Evolutionary conservation across 2,329 filamentous ascomycete species (phyloP), one percentile per base, ranked within the genome.

Genomic region (Pseudogymnoascus sp.): DNA sequence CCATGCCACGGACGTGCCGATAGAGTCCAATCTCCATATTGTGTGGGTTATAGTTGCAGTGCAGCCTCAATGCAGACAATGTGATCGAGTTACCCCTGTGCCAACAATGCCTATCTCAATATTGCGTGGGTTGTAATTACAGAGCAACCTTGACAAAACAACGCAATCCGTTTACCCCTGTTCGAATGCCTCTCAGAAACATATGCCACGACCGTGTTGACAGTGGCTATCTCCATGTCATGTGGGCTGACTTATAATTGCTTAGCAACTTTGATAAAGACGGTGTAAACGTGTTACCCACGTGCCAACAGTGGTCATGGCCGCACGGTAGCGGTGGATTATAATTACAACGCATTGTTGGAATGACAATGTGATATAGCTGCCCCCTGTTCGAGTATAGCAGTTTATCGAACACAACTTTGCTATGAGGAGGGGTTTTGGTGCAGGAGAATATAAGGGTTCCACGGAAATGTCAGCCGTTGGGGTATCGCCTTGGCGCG

Each of bases 21-120:
- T 55, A 55, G n/a, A 33, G 45, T n/a, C 28, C 28, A 55, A 31
- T 55, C 25, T 33, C 45, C 45, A 33, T 55, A 55, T 55, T 55
- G 45, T 55, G 45, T 33, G 45, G 45, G n/a, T 55, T 55, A 55
- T 55, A 55, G 18, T 55, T 33, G 31, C 45, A 55, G n/a, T 33
- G n/a, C n/a, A 18, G 12, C 28, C n/a, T 18, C 31, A 25, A 33
- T 55, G 25, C n/a, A 18, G n/a, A 55, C 25, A 2, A 55, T 18
- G 28, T 33, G 25, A 55, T 55, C 45, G 28, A 33, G 28, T 55
- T 33, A 18, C 45, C 45, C 45, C n/a, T 55, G 45, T 55, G 25
- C 45, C 45, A 33, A 33, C 45, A 33, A 8, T 33, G n/a, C 25
- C 28, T 49, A 18, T 55, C 45, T 33, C 45, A 6, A 55, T 55